Conservation (phyloP, 805 yeast genomes). For the Yueomyces sinensis region DNA sequence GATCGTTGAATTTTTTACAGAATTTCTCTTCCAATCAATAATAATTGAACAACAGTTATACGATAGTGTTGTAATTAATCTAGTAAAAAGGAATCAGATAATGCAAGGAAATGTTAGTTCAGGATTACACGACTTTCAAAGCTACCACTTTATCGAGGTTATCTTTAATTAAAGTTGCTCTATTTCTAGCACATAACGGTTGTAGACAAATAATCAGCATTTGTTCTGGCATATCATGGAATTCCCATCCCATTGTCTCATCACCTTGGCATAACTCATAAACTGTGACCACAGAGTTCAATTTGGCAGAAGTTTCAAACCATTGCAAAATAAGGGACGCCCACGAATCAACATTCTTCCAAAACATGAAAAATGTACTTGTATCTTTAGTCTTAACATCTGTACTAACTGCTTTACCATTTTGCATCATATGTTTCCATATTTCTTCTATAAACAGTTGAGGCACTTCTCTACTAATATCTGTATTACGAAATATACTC, state of each 20-base stretch:
- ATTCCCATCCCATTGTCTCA: constrained; percentile 38
- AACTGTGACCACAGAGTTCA: constrained; percentile 62
- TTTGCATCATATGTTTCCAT: constrained; percentile 40
- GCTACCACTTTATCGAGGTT: constrained; percentile 61
- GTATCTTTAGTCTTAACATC: constrained; percentile 23
- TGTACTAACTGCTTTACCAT: constrained; percentile 43
- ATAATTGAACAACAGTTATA: too few relatives aligned
- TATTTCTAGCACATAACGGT: constrained; percentile 48
- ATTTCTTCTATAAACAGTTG: constrained; percentile 44
- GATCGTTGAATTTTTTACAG: too few relatives aligned
- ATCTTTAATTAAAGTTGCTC: constrained; percentile 61
- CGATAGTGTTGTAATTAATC: too few relatives aligned
- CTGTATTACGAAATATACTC: constrained; percentile 36
- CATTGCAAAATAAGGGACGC: constrained; percentile 46
- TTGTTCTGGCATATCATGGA: constrained; percentile 46
- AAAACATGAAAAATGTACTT: constrained; percentile 32
- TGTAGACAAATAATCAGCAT: constrained; percentile 43
- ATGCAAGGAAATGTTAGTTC: too few relatives aligned
- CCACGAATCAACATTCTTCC: constrained; percentile 65
- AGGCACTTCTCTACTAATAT: constrained; percentile 40
- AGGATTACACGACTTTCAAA: constrained; percentile 50
- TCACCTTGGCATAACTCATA: constrained; percentile 70
- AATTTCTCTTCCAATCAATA: too few relatives aligned
- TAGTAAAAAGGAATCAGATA: too few relatives aligned
- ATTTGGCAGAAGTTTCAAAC: constrained; percentile 71